Conservation (phyloP, 2,329 filamentous ascomycete genomes). For the Xylariales sp. region DNA sequence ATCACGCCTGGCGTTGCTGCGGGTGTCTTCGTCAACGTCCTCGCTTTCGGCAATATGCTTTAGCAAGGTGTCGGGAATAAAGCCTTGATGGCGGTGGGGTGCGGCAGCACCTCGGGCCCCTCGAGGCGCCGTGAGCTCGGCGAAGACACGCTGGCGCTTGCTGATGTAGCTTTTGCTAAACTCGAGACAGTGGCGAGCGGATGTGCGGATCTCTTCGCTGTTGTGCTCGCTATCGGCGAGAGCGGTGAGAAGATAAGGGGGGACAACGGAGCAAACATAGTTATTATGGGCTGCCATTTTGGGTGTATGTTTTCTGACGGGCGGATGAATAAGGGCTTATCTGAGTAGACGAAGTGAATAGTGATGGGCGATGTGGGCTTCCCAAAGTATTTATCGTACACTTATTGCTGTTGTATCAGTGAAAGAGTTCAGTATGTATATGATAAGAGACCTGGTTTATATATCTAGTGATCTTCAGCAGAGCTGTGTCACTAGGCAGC, state of each 20-base stretch:
- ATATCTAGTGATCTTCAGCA: neutral
- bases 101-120: conserved; percentile 43
- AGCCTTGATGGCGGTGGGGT: conserved; percentile 42
- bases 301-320: conserved; percentile 13
- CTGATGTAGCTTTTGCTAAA: conserved; percentile 49
- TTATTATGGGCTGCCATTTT: conserved; percentile 43
- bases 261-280: conserved; percentile 56
- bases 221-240: conserved; percentile 57
- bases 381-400: neutral
- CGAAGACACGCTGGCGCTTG: conserved; percentile 53
- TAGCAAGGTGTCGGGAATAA: conserved; percentile 56
- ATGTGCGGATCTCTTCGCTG: conserved; percentile 51
- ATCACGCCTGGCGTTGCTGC: conserved; percentile 53
- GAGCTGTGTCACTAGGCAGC: neutral
- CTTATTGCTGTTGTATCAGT: neutral
- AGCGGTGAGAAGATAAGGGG: conserved; percentile 58
- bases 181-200: conserved; percentile 53
- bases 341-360: conserved; percentile 9
- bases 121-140: conserved; percentile 50
- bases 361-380: neutral
- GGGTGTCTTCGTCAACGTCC: conserved; percentile 54
- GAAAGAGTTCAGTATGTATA: neutral
- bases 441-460: neutral
- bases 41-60: conserved; percentile 53
- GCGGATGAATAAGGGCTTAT: conserved; percentile 8